Base-by-base conservation (phyloP, 352 stramenopile species). In the Pythium insidiosum region DNA sequence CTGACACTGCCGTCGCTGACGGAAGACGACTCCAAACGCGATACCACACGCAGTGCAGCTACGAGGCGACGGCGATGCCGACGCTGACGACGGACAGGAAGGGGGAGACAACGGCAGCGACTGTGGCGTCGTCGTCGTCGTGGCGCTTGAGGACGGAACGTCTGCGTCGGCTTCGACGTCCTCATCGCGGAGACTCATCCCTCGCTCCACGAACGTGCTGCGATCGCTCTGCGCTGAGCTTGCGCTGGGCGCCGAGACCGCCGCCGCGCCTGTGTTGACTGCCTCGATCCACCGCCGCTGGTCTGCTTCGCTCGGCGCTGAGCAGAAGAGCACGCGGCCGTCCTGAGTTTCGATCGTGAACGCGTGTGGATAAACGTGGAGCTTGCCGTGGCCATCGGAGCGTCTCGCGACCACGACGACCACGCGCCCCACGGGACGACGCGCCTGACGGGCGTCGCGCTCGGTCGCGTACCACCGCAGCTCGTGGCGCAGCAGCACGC, bases 401-500 rank as follows among this genome's bases (percentile, higher is more conserved):
- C 30, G 38, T 2, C 10, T 10, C 7, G 47, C 60, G 16, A 12
- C 18, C 3, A 44, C 47, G 19, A 70, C 41, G 16, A 33, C 35
- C 6, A 66, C 45, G 13, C 57, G 43, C 12, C 50, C 42, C 13
- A 47, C 43, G 15, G 64, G 38, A 6, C 47, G 42, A 18, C 47
- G 46, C 6, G 56, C 61, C 7, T 51, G 47, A 16, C 40, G 39
- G n/a, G 56, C 57, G 56, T 70, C 61, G 9, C 39, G 43, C 46
- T 70, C 59, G 28, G 21, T 58, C 19, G 53, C 24, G 45, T 66
- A 70, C 38, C 56, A 63, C 38, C 49, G 58, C 15, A 70, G 4
- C 18, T 66, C 47, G 23, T 43, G 16, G 22, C 60, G 56, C 39
- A 55, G 56, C 42, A 66, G 57, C 34, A 56, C 43, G 41, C 53